Percentiles rank a stretch among this genome's conserved stretches.
Conservation (phyloP, 1,284 basidiomycete species). For the Malassezia sp. region DNA sequence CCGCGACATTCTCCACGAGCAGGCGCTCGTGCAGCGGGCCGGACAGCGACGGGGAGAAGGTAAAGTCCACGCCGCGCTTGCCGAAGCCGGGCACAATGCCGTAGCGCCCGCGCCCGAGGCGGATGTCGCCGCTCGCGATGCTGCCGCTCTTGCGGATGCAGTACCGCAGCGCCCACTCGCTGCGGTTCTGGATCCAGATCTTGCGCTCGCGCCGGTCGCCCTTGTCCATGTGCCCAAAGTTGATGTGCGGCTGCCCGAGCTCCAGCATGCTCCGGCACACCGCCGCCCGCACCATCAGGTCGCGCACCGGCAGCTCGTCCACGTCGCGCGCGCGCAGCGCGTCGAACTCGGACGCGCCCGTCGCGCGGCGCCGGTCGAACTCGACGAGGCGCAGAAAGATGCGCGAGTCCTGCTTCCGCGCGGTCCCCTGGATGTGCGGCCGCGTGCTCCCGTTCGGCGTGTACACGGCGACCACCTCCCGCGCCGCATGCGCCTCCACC, state of each 20-base stretch:
- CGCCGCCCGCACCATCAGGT: conserved; percentile 50
- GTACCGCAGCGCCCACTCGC: conserved; percentile 49
- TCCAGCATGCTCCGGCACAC: conserved; percentile 50
- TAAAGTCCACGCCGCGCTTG: conserved; percentile 50
- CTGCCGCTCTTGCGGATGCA: conserved; percentile 51
- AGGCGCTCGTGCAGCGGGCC: conserved; percentile 51
- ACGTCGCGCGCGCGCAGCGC: conserved; percentile 34
- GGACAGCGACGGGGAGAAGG: conserved; percentile 47
- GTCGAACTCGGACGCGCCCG: conserved; percentile 32
- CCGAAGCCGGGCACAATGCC: conserved; percentile 51
- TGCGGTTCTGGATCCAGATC: conserved; percentile 51
- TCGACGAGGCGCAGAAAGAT: conserved; percentile 50
- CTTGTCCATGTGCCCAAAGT: conserved; percentile 52
- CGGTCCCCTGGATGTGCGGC: conserved; percentile 48
- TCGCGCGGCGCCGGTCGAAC: conserved; percentile 42
- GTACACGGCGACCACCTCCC: conserved; percentile 49
- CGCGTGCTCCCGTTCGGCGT: conserved; percentile 50
- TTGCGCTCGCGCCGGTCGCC: conserved; percentile 50
- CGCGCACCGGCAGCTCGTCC: conserved; percentile 50
- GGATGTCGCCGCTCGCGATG: conserved; percentile 51
- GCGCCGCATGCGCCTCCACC: conserved; percentile 43
- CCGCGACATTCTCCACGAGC: conserved; percentile 51
- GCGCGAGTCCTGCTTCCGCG: conserved; percentile 51
- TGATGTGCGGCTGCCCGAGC: conserved; percentile 51
- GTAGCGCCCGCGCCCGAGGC: conserved; percentile 50